Evolutionary conservation across 768 basidiomycete genomes (phyloP).

Genomic region (Mycena rosella): DNA sequence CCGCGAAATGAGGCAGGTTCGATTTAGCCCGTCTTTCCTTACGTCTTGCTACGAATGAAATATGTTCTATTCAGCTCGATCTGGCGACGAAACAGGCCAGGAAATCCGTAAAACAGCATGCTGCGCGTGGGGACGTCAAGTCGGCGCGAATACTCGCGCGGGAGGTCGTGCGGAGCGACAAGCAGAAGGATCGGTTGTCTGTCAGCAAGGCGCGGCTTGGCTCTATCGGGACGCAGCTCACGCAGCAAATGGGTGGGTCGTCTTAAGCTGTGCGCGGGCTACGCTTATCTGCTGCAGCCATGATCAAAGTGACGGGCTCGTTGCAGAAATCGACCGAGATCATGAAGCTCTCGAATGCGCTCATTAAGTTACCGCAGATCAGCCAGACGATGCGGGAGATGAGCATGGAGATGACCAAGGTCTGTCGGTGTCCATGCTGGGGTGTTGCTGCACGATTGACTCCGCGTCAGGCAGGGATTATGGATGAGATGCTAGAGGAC

Average conservation of each 20-base stretch:
- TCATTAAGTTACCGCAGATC: conserved; percentile 93
- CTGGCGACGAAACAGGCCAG: conserved; percentile 84
- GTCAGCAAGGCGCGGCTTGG: conserved; percentile 94
- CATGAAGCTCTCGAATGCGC: conserved; percentile 96
- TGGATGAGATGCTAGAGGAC: conserved; percentile 98
- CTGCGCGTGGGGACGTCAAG: conserved; percentile 91
- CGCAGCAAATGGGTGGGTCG: conserved; percentile 89
- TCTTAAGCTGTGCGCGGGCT: conserved; percentile 2
- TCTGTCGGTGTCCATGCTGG: conserved; percentile 43
- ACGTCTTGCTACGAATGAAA: conserved; percentile 32
- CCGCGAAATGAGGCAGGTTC: conserved; percentile 95
- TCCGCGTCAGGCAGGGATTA: conserved; percentile 84
- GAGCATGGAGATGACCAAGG: conserved; percentile 99
- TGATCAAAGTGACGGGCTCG: conserved; percentile 97
- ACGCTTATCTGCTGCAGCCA: conserved; percentile 64
- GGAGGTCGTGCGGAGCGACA: conserved; percentile 95
- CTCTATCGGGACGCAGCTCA: conserved; percentile 90
- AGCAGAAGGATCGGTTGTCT: conserved; percentile 92
- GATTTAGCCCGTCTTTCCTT: conserved; percentile 41
- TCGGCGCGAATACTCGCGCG: conserved; percentile 92
- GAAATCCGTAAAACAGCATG: conserved; percentile 87
- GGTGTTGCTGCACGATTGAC: conserved; percentile 4
- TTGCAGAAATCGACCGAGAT: conserved; percentile 98
- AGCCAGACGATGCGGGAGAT: conserved; percentile 95
- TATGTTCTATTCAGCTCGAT: conserved; percentile 72